These are phyloP conservation scores for Candida albicans DNA, from an alignment of 1,139 yeast genomes.

Conservation along the genomic window DNA sequence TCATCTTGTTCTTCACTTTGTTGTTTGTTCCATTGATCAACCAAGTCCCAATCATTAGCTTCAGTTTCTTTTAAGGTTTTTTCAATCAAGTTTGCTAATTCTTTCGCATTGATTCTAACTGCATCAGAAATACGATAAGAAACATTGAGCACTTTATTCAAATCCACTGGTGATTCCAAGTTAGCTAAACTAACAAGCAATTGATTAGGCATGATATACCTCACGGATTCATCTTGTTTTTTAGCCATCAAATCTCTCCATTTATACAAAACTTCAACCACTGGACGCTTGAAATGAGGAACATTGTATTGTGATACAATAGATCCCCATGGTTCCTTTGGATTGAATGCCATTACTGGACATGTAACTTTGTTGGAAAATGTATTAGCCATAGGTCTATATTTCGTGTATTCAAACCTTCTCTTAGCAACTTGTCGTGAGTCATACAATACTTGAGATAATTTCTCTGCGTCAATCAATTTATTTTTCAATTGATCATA, in stretches of 20 bases:
- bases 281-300: conserved; percentile 51
- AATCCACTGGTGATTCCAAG: conserved; percentile 53
- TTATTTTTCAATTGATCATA: conserved; percentile 73
- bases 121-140: conserved; percentile 53
- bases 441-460: conserved; percentile 60
- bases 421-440: conserved; percentile 81
- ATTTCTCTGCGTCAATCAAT: conserved; percentile 43
- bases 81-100: conserved; percentile 56
- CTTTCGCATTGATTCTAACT: conserved; percentile 58
- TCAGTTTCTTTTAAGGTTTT: conserved; percentile 31
- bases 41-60: conserved; percentile 31
- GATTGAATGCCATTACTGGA: conserved; percentile 48
- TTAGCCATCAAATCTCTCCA: conserved; percentile 88
- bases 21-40: conserved; percentile 24
- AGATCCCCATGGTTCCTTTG: conserved; percentile 57
- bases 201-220: conserved; percentile 84
- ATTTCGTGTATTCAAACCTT: conserved; percentile 74
- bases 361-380: conserved; percentile 39
- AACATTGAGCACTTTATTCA: conserved; percentile 55
- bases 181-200: conserved; percentile 63
- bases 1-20: background rate
- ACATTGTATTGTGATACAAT: conserved; percentile 68
- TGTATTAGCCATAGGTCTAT: conserved; percentile 45
- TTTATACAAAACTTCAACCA: conserved; percentile 61
- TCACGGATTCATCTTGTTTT: conserved; percentile 75